Evolutionary conservation across 2,329 filamentous ascomycete genomes (phyloP), one percentile per base, ranked within the genome.

Genomic region (Fusarium sterilihyphosum): DNA sequence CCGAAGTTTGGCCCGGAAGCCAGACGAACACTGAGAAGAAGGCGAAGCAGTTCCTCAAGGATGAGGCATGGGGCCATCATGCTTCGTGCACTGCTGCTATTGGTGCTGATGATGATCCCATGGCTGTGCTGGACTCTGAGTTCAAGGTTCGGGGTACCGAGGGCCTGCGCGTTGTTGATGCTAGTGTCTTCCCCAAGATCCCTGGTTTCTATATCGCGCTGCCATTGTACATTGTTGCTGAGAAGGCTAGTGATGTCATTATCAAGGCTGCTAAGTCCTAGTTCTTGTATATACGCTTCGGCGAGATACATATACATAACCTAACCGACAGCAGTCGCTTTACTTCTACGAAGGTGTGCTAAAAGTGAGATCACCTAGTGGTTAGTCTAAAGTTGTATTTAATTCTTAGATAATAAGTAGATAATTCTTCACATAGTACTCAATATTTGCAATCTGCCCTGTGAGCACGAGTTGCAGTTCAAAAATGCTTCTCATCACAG

Each of bases 151-250:
- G 87, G 14, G 89, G 89, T 1, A 86, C 90, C 0, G 79, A 84
- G 2, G 86, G 87, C 0, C 78, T 92, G 57, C 83, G 90, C 35
- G 90, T 92, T 6, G 90, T 92, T 1, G 90, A 92, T 81, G 90
- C 89, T 2, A 88, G 85, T 31, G 84, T 88, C 2, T 92, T 88
- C 26, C 77, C 78, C 4, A 78, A 76, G 50, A 78, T 78, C 4
- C 76, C 76, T 12, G 76, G 76, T 2, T 77, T 77, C 16, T 73
- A 73, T 22, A 77, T 77, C 20, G 70, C 73, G 0, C 22, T 73
- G 2, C 76, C 76, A 3, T 29, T 77, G 8, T 78, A 72, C 2
- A 67, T 91, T 80, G 82, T 89, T 10, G 85, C 84, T 4, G 89
- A 92, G 83, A 92, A 92, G 83, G 90, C 90, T 1, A 78, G 77